Evolutionary conservation across 805 yeast species (phyloP).

Genomic region (Millerozyma acaciae): DNA sequence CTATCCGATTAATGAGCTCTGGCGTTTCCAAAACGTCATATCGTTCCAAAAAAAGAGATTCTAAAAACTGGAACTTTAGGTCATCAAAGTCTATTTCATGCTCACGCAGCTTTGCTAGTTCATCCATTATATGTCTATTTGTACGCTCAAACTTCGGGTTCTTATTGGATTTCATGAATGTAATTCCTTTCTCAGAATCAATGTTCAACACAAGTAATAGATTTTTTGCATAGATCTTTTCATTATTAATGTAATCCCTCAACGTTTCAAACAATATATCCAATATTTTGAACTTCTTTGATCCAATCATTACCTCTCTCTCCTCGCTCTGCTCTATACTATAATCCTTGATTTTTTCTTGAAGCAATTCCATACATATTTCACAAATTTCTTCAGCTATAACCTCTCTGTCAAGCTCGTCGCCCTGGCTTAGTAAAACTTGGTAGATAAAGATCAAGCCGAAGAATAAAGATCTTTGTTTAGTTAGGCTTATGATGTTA

Average conservation of each 20-base stretch:
- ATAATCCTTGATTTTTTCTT: slow-evolving; percentile 1
- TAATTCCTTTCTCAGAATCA: slow-evolving; percentile 25
- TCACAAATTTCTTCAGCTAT: slow-evolving; percentile 6
- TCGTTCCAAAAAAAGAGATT: slow-evolving; percentile 23
- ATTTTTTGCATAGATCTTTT: slow-evolving; percentile 24
- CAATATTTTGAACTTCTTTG: neutral
- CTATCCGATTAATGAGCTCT: slow-evolving; percentile 1
- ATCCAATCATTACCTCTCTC: neutral
- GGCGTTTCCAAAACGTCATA: slow-evolving; percentile 5
- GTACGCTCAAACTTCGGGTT: slow-evolving; percentile 20
- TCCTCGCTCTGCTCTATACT: neutral
- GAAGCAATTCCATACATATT: slow-evolving; percentile 1
- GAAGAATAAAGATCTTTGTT: too few species aligned
- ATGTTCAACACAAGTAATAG: slow-evolving; percentile 30
- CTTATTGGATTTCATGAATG: slow-evolving; percentile 27
- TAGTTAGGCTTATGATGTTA: too few species aligned
- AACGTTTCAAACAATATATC: slow-evolving; percentile 3
- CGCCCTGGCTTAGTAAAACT: too few species aligned
- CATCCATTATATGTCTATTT: slow-evolving; percentile 29
- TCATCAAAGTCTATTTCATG: slow-evolving; percentile 21
- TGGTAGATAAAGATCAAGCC: too few species aligned
- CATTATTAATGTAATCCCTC: slow-evolving; percentile 14
- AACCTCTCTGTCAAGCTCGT: neutral
- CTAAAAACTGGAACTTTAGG: slow-evolving; percentile 34
- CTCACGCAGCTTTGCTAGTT: slow-evolving; percentile 18